phyloP scores from a whole-genome alignment of 2,329 filamentous ascomycete species.

The Sporothrix brasiliensis region DNA sequence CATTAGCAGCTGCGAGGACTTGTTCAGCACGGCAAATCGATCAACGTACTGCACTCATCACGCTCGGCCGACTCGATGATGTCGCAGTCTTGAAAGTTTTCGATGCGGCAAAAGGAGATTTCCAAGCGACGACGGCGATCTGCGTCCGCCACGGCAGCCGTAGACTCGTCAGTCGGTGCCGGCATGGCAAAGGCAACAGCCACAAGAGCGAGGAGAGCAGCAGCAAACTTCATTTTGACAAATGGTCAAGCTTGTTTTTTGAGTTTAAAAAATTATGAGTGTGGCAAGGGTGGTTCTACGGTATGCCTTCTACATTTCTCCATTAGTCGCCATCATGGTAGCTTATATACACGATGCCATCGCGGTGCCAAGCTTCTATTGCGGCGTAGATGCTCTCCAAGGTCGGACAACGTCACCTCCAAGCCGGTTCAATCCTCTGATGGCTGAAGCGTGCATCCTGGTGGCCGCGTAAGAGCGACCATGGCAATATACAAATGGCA shows the following conservation, averaged over 20 bases:
- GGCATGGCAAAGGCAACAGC: background rate
- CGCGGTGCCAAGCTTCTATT: background rate
- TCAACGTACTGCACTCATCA: background rate
- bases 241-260: background rate
- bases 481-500: background rate
- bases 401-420: constrained; percentile 4
- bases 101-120: constrained; percentile 1
- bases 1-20: background rate
- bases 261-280: too few relatives aligned
- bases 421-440: constrained; percentile 8
- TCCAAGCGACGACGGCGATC: background rate
- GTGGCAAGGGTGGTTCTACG: too few relatives aligned
- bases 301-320: background rate
- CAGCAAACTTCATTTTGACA: background rate
- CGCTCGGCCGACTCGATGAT: background rate
- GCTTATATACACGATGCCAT: background rate
- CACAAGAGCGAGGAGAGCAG: background rate
- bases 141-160: background rate
- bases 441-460: background rate
- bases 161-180: background rate
- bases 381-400: background rate
- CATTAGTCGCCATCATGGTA: background rate
- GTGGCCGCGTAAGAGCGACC: background rate
- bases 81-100: constrained; percentile 8
- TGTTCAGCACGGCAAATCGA: background rate